A percentile compares a stretch with the other conserved stretches of the same genome.
phyloP scores from a whole-genome alignment of 352 stramenopile species.

The Globisporangium ultimum region DNA sequence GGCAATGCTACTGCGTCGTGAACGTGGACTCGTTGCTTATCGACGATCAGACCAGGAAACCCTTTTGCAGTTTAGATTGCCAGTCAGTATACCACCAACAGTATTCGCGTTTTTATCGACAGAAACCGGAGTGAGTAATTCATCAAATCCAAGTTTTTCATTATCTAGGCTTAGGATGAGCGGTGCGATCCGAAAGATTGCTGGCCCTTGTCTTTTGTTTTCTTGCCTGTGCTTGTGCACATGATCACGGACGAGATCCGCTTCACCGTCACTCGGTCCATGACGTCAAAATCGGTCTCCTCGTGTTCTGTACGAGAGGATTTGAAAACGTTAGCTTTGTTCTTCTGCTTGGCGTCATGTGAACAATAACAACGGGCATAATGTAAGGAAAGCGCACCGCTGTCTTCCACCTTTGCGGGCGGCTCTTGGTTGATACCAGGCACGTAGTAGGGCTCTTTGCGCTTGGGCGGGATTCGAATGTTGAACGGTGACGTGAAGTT shows the following conservation, averaged over 20 bases:
- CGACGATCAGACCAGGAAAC: conserved; percentile 41
- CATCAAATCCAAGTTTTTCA: background rate
- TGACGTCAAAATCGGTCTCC: conserved; percentile 62
- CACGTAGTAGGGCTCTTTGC: conserved; percentile 55
- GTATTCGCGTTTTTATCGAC: conserved; percentile 55
- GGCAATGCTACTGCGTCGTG: conserved; percentile 75
- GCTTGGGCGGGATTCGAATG: conserved; percentile 59
- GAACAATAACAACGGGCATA: background rate
- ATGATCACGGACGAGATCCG: conserved; percentile 70
- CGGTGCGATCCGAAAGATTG: background rate
- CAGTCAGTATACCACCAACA: conserved; percentile 36
- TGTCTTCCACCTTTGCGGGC: conserved; percentile 24
- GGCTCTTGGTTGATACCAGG: conserved; percentile 34
- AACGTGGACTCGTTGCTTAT: conserved; percentile 33
- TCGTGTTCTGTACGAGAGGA: conserved; percentile 32
- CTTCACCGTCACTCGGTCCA: conserved; percentile 79
- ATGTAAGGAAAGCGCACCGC: conserved; percentile 18
- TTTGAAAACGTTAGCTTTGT: background rate
- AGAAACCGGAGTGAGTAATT: conserved; percentile 8
- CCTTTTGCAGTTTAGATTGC: conserved; percentile 51
- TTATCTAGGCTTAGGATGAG: background rate
- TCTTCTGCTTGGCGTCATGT: background rate
- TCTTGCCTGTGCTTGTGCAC: conserved; percentile 60
- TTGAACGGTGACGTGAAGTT: conserved; percentile 79
- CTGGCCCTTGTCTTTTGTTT: conserved; percentile 23